Conservation (phyloP, 2,329 filamentous ascomycete genomes). For the Dendryphion nanum region DNA sequence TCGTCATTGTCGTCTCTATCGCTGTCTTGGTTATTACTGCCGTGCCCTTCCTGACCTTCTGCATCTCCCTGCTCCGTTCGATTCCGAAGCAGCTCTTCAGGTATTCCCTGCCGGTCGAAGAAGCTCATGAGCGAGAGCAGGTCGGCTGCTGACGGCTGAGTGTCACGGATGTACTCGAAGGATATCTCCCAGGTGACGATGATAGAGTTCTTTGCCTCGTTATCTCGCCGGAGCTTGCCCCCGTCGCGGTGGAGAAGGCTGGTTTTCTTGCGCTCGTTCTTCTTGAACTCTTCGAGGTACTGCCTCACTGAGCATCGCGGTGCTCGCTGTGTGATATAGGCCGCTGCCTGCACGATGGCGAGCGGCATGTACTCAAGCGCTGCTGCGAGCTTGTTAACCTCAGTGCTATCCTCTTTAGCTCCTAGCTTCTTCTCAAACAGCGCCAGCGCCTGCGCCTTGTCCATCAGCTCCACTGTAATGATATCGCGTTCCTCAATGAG, state of each 20-base stretch:
- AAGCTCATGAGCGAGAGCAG: slow-evolving; percentile 47
- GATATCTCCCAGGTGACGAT: slow-evolving; percentile 30
- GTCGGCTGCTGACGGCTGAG: slow-evolving; percentile 32
- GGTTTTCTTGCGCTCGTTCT: slow-evolving; percentile 26
- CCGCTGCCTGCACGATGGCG: slow-evolving; percentile 32
- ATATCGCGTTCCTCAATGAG: slow-evolving; percentile 10
- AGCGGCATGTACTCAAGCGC: slow-evolving; percentile 33
- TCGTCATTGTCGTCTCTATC: slow-evolving; percentile 18
- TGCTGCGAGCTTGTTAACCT: slow-evolving; percentile 8
- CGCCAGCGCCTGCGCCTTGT: slow-evolving; percentile 15
- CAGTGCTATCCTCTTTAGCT: neutral
- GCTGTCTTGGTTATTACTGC: too few relatives aligned
- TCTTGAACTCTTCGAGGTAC: slow-evolving; percentile 41
- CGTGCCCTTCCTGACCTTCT: too few relatives aligned
- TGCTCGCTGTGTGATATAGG: slow-evolving; percentile 25
- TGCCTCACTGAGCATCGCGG: slow-evolving; percentile 2
- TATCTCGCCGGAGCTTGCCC: slow-evolving; percentile 28
- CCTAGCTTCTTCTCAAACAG: slow-evolving; percentile 21
- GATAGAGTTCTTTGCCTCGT: slow-evolving; percentile 30
- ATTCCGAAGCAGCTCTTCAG: slow-evolving; percentile 26
- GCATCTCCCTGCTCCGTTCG: neutral
- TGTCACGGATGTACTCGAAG: slow-evolving; percentile 28
- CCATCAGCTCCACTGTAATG: slow-evolving; percentile 18
- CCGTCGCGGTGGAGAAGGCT: slow-evolving; percentile 11
- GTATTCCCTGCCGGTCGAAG: slow-evolving; percentile 44